phyloP scores from a whole-genome alignment of 371 early-diverging fungal genomes.

The Mucor lusitanicus region DNA sequence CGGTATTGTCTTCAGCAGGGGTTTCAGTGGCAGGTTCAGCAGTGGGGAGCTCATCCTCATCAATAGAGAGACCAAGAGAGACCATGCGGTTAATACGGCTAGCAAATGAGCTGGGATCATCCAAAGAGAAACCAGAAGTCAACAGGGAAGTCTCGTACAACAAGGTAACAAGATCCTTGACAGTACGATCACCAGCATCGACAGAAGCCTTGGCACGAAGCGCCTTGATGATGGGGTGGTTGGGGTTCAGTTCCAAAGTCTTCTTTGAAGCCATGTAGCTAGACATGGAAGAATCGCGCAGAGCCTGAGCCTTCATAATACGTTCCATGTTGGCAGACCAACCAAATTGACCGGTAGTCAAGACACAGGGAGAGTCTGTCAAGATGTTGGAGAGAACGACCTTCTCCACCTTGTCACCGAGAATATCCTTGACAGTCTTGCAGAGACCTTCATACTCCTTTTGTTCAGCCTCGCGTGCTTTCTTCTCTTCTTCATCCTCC shows the following conservation, averaged over 20 bases:
- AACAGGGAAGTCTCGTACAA: slow-evolving; percentile 95
- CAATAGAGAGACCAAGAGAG: slow-evolving; percentile 94
- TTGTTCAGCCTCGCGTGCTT: slow-evolving; percentile 86
- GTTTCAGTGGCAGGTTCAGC: slow-evolving; percentile 54
- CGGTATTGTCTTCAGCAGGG: slow-evolving; percentile 61
- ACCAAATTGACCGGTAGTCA: slow-evolving; percentile 97
- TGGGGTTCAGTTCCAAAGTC: slow-evolving; percentile 97
- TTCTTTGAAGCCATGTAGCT: slow-evolving; percentile 98
- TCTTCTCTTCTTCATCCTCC: slow-evolving; percentile 96
- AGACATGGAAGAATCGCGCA: slow-evolving; percentile 95
- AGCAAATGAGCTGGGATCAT: slow-evolving; percentile 92
- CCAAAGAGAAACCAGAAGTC: slow-evolving; percentile 96
- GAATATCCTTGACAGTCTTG: slow-evolving; percentile 84
- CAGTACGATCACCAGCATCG: slow-evolving; percentile 96
- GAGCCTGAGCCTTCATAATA: slow-evolving; percentile 99
- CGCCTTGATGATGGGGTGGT: slow-evolving; percentile 91
- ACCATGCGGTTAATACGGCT: slow-evolving; percentile 98
- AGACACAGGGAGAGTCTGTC: slow-evolving; percentile 94
- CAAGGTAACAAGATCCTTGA: slow-evolving; percentile 92
- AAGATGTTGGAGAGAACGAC: slow-evolving; percentile 94
- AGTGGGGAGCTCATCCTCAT: slow-evolving; percentile 67
- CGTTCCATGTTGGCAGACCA: slow-evolving; percentile 99
- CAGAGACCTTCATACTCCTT: slow-evolving; percentile 83
- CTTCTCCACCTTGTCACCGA: slow-evolving; percentile 98
- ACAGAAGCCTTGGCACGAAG: slow-evolving; percentile 85